phyloP scores from a whole-genome alignment of 441 rosid species.

The Pelargonium australe region DNA sequence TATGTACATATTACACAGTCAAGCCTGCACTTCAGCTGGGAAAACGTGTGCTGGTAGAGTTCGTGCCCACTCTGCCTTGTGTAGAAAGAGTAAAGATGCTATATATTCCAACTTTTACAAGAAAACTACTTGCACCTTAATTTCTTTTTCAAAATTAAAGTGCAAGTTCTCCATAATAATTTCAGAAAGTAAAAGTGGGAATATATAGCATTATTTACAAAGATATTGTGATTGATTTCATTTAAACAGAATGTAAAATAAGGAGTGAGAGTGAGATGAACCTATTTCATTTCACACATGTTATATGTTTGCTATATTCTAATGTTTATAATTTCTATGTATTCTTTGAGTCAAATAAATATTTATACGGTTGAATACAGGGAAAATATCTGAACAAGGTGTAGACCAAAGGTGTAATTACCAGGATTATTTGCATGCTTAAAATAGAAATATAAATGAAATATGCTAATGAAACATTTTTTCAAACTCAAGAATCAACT shows the following conservation, averaged over 20 bases:
- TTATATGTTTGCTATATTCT: not conserved
- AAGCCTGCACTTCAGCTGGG: not conserved
- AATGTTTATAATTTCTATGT: not conserved
- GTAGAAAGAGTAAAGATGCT: not conserved
- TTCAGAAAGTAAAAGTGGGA: not conserved
- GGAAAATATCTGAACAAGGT: not conserved
- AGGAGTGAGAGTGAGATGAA: not conserved
- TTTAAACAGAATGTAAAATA: not conserved
- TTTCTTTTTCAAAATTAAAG: not conserved
- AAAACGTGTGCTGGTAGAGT: not conserved
- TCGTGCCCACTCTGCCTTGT: not conserved
- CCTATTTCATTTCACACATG: not conserved
- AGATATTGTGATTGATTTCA: not conserved
- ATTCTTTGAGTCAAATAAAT: not conserved
- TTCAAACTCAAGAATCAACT: too few species aligned
- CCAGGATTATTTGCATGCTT: not conserved
- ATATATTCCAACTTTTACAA: not conserved
- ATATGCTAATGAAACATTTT: too few species aligned
- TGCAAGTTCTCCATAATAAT: not conserved
- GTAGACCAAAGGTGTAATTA: not conserved
- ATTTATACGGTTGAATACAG: not conserved
- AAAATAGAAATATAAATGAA: not conserved
- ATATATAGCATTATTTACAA: not conserved
- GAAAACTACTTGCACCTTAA: not conserved
- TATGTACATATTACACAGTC: not conserved